Evolutionary conservation across 1,139 yeast species (phyloP).

Genomic region (Blastobotrys buckinghamii): DNA sequence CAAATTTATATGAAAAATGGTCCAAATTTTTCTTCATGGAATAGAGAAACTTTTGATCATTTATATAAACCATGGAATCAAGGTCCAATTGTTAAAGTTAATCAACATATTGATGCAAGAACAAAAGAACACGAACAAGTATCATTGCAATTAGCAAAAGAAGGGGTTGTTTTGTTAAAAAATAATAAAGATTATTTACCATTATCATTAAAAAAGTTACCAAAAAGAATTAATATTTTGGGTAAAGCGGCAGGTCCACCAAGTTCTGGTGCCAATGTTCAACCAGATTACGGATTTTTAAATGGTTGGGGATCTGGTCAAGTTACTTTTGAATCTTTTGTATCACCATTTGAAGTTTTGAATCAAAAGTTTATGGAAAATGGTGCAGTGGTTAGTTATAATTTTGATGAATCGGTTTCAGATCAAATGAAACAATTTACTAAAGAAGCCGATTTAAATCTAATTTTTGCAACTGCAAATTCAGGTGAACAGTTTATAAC

Average conservation of each 20-base stretch:
- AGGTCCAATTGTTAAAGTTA: conserved; percentile 50
- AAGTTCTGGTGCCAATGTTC: conserved; percentile 2
- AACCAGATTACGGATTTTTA: conserved; percentile 9
- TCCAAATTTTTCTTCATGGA: conserved; percentile 59
- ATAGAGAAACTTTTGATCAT: conserved; percentile 49
- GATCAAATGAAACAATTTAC: conserved; percentile 33
- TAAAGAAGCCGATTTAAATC: conserved; percentile 46
- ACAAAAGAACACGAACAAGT: conserved; percentile 44
- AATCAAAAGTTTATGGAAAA: conserved; percentile 15
- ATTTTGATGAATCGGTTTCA: conserved; percentile 15
- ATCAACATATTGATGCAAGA: conserved; percentile 52
- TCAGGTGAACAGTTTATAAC: conserved; percentile 58
- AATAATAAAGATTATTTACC: conserved; percentile 48
- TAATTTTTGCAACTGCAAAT: conserved; percentile 42
- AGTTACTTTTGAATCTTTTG: conserved; percentile 8
- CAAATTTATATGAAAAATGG: conserved; percentile 21
- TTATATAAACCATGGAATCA: conserved; percentile 47
- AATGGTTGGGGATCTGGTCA: conserved; percentile 14
- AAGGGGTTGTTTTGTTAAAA: conserved; percentile 50
- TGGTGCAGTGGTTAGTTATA: conserved; percentile 21
- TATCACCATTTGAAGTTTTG: conserved; percentile 13
- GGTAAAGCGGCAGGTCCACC: conserved; percentile 10
- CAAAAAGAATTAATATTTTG: conserved; percentile 1
- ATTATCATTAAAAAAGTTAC: conserved; percentile 26
- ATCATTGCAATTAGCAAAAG: conserved; percentile 51